Evolutionary conservation across 208 protist species (phyloP), one percentile per base, ranked within the genome.

Genomic region (Sergeia podlipaevii): DNA sequence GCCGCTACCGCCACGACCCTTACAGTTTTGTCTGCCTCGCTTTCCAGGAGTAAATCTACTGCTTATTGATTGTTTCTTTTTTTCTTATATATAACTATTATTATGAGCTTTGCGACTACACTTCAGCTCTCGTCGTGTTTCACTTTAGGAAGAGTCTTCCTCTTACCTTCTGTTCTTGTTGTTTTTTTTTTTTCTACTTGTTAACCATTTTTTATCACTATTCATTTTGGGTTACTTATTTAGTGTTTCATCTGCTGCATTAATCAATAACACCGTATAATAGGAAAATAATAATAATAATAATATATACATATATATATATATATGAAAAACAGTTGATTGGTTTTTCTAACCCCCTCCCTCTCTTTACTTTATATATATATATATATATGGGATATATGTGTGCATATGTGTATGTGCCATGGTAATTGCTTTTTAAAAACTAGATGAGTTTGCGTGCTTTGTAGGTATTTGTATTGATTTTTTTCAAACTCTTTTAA

Each of bases 1-100:
- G 77, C 17, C 80, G 84, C 53, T 95, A 79, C 74, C 88, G 88
- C 58, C 71, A 89, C 55, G 79, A 95, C 66, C 88, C 88, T 36
- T 95, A 95, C 72, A 89, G 81, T 69, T 82, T 74, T 36, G 42
- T 28, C 36, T 70, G 68, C 60, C 73, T 81, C 52, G 66, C 83
- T 41, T 66, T 71, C 18, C 79, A 81, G 52, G 63, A 85, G 61
- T 76, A 45, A 47, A 52, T 39, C 42, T 60, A 51, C 34, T 13
- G 13, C 32, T 10, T 26, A 8, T 21, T 34, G 46, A 7, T 34
- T 36, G 10, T 17, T 15, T 8, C 15, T 21, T 52, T n/a, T n/a
- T n/a, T n/a, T 38, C 15, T 38, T 38, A 10, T 38, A 17, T 38
- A 15, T 38, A 15, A 10, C 34, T 38, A n/a, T n/a, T n/a, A n/a